Base-by-base conservation (phyloP, 2,329 filamentous ascomycete species). In the Ramularia collo-cygni region DNA sequence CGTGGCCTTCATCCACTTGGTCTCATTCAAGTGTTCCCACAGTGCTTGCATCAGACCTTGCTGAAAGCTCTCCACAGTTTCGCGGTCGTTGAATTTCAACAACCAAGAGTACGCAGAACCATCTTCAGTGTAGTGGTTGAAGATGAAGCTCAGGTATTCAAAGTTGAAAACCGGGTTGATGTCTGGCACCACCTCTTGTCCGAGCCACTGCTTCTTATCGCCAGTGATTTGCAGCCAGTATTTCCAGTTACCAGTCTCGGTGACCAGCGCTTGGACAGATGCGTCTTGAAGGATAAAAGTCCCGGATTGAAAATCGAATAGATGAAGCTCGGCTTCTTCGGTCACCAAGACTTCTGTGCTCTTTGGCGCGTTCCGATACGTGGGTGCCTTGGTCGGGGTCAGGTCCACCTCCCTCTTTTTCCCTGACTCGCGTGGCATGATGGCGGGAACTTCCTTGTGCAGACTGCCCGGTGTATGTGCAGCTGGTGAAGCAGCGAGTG, bases 151-250 rank as follows among this genome's bases (percentile, higher is more conserved):
- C n/a, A 95, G 73, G 56, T 90, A 96, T 63, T 98, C 92, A 52
- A 95, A 96, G 66, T 96, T 96, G 71, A 96, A 98, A 14, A 98
- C 89, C 0, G 92, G 92, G 55, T 96, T 96, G 64, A 96, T 87
- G 53, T 98, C 92, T 5, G 86, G 83, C 19, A 88, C 72, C 19
- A 98, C 79, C 2, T 83, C 76, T 50, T 94, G 85, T 15, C 88
- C 88, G 2, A 98, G 71, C 86, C 88, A 95, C 38, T 89, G 80
- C 56, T 79, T 81, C 24, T 85, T 78, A 28, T 77, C 72, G 46
- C 83, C 81, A 29, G 77, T 76, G 40, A 96, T 82, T 58, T 95
- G 86, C 21, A 98, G 71, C 88, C 88, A 96, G 66, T 96, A 98
- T 51, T 92, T 77, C 92, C 92, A 98, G 40, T 81, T 77, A 6